These are phyloP conservation scores for Vachellia pachyceras DNA, from an alignment of 306 rosid genomes.

Conservation along the genomic window DNA sequence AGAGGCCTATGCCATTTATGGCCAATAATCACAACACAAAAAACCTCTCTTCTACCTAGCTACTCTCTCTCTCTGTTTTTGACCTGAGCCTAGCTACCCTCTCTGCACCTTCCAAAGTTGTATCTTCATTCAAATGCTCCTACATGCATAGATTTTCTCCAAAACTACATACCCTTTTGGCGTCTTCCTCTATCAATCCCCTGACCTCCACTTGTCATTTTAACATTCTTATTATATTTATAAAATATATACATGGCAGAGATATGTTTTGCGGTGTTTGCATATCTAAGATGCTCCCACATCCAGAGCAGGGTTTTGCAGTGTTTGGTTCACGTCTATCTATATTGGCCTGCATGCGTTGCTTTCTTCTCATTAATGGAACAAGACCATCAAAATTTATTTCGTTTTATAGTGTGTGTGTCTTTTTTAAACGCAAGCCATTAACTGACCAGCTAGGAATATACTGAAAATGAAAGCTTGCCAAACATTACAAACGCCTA, in stretches of 20 bases:
- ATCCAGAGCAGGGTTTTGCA: not conserved
- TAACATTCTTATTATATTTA: not conserved
- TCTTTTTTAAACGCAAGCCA: too few relatives aligned
- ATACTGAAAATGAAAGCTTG: too few relatives aligned
- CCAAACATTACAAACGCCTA: too few relatives aligned
- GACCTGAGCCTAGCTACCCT: too few relatives aligned
- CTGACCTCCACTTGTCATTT: constrained; percentile 28
- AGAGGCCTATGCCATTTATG: not conserved
- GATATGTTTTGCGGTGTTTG: not conserved
- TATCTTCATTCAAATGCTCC: constrained; percentile 27
- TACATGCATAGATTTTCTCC: constrained; percentile 15
- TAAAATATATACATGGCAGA: not conserved
- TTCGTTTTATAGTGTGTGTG: too few relatives aligned
- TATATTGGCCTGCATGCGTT: too few relatives aligned
- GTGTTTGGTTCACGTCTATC: constrained; percentile 5
- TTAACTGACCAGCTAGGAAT: too few relatives aligned
- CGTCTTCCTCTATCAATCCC: not conserved
- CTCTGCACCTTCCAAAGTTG: too few relatives aligned
- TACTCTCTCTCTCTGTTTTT: too few relatives aligned
- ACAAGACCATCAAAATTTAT: too few relatives aligned
- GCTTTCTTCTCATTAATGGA: too few relatives aligned
- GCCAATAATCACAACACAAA: not conserved
- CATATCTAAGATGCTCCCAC: not conserved
- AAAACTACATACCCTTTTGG: not conserved
- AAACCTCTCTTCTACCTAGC: not conserved